phyloP scores from a whole-genome alignment of 2,329 filamentous ascomycete genomes.

The Aureobasidium sp. region DNA sequence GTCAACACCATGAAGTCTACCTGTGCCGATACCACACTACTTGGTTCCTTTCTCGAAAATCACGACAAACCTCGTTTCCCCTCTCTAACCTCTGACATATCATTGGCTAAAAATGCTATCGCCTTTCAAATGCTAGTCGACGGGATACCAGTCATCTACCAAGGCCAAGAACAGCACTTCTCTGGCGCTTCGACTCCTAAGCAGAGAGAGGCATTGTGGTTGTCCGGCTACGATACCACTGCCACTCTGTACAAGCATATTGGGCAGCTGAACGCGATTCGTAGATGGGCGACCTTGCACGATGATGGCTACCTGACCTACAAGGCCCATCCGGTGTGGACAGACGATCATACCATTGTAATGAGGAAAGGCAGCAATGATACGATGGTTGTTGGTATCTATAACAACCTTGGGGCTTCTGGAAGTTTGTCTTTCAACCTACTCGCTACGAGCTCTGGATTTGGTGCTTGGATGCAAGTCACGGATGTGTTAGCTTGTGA shows the following conservation, averaged over 20 bases:
- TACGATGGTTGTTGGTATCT: conserved; percentile 34
- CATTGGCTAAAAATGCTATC: conserved; percentile 31
- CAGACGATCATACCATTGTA: conserved; percentile 34
- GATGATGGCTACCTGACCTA: conserved; percentile 33
- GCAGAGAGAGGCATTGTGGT: conserved; percentile 33
- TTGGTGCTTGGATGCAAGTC: conserved; percentile 18
- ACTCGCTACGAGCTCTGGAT: conserved; percentile 16
- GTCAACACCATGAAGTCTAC: conserved; percentile 24
- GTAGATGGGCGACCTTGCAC: conserved; percentile 32
- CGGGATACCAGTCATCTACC: conserved; percentile 35
- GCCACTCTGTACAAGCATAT: conserved; percentile 33
- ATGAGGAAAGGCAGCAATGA: conserved; percentile 36
- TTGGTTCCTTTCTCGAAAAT: conserved; percentile 33
- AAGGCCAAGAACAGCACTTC: conserved; percentile 36
- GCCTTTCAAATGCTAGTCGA: conserved; percentile 31
- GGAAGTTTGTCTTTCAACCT: neutral
- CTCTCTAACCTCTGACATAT: conserved; percentile 26
- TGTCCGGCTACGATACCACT: conserved; percentile 29
- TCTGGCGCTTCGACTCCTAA: conserved; percentile 23
- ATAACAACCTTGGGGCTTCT: conserved; percentile 32
- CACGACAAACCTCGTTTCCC: conserved; percentile 35
- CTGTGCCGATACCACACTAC: conserved; percentile 30
- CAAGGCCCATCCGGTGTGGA: conserved; percentile 35
- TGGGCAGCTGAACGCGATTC: conserved; percentile 32
- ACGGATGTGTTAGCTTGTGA: conserved; percentile 39